These are phyloP conservation scores for Draba incana DNA, from an alignment of 345 rosid genomes.

Conservation along the genomic window DNA sequence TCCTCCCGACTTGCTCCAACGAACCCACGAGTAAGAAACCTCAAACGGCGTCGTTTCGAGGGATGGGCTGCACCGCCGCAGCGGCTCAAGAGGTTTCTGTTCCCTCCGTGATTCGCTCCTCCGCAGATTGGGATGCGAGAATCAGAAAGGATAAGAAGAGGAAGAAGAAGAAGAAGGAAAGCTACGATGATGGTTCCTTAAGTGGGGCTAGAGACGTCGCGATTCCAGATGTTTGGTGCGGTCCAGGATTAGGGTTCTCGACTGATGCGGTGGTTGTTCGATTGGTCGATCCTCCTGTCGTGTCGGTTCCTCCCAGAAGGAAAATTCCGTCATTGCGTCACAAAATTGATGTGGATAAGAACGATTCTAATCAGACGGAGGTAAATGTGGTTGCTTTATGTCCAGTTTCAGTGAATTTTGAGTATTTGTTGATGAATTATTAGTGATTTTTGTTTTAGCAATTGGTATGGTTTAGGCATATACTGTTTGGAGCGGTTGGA, in stretches of 20 bases:
- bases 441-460: background rate
- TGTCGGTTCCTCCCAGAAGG: slow-evolving; percentile 48
- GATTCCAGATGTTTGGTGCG: slow-evolving; percentile 87
- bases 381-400: slow-evolving; percentile 31
- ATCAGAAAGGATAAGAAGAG: slow-evolving; percentile 52
- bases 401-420: background rate
- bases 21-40: slow-evolving; percentile 56
- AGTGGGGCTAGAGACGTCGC: slow-evolving; percentile 44
- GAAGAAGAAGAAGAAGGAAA: slow-evolving; percentile 41
- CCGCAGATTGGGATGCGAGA: slow-evolving; percentile 71
- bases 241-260: slow-evolving; percentile 82
- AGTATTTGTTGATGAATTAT: slow-evolving; percentile 11
- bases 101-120: slow-evolving; percentile 70
- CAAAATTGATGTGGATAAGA: slow-evolving; percentile 61
- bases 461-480: slow-evolving; percentile 28
- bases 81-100: slow-evolving; percentile 79
- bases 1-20: slow-evolving; percentile 49
- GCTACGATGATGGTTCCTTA: slow-evolving; percentile 27
- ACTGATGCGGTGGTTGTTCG: slow-evolving; percentile 67
- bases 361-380: slow-evolving; percentile 47
- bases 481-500: slow-evolving; percentile 35
- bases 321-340: slow-evolving; percentile 54
- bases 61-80: slow-evolving; percentile 73
- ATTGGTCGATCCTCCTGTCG: slow-evolving; percentile 55
- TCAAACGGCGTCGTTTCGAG: slow-evolving; percentile 58